Evolutionary conservation across 805 yeast species (phyloP), one percentile per base, ranked within the genome.

Genomic region (Lipomyces sp.): DNA sequence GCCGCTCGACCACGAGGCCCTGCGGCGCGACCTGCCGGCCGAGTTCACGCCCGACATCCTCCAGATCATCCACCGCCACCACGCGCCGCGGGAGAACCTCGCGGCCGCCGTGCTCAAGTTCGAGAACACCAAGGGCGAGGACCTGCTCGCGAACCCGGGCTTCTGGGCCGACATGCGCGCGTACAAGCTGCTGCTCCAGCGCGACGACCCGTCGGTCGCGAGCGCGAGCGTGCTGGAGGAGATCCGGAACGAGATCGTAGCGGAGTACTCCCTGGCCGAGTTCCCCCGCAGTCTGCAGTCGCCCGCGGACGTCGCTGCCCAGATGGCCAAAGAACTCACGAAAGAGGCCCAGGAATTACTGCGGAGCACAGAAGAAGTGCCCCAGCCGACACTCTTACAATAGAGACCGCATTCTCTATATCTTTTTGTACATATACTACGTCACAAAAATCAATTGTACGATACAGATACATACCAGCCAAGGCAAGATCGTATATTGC

Each of bases 1-100:
- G 22, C 51, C 51, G 33, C 14, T 38, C n/a, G 39, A 45, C 14
- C 13, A 35, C 18, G 18, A 18, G 1, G 34, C 29, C 14, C 43
- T 45, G 13, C 22, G 36, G 4, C 41, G 22, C 11, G 10, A 18
- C 19, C n/a, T 37, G 24, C 39, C 39, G 14, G 47, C 28, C 22
- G 16, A 19, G 35, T 42, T 47, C 21, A 36, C 47, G 14, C 43
- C 29, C 2, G 51, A 47, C 26, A 38, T 47, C 29, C 10, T 47
- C 22, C 51, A 47, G 31, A 42, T 47, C 32, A 47, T 47, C 31
- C 51, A 47, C 36, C 29, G 51, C 21, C 51, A 47, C 31, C 34
- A 42, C 21, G 45, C 47, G 3, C 38, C 36, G 14, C 28, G 44
- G 34, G 46, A 42, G 8, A 29, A 32, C 16, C 23, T n/a, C 13